Conservation (phyloP, 78 protist species). For the Dictyostelium intermedium region DNA sequence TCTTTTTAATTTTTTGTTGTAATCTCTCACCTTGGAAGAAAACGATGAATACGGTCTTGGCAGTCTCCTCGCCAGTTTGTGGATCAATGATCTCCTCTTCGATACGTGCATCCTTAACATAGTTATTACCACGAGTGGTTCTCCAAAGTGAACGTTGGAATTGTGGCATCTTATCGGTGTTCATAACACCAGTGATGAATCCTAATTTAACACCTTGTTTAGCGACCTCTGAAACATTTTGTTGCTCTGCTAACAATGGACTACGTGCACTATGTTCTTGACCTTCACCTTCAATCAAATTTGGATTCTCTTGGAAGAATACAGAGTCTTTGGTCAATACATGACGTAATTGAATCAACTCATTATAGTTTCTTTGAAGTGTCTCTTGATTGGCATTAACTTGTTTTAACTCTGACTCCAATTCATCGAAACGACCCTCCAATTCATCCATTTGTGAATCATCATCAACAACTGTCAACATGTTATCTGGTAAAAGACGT, state of each 20-base stretch:
- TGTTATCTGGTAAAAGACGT: not conserved
- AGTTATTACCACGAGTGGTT: slow-evolving; percentile 93
- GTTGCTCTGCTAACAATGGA: slow-evolving; percentile 28
- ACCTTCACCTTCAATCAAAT: slow-evolving; percentile 23
- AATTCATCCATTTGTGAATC: slow-evolving; percentile 75
- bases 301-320: slow-evolving; percentile 86
- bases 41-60: slow-evolving; percentile 87
- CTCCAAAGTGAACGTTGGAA: slow-evolving; percentile 93
- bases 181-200: slow-evolving; percentile 87
- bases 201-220: slow-evolving; percentile 77
- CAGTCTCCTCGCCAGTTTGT: slow-evolving; percentile 60
- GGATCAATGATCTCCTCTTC: slow-evolving; percentile 78
- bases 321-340: slow-evolving; percentile 79
- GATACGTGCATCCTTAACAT: slow-evolving; percentile 78
- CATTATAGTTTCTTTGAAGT: slow-evolving; percentile 75
- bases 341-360: slow-evolving; percentile 78
- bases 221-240: slow-evolving; percentile 14
- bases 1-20: slow-evolving; percentile 84
- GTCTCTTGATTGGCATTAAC: slow-evolving; percentile 82
- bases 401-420: slow-evolving; percentile 81
- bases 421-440: slow-evolving; percentile 78
- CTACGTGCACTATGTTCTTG: slow-evolving; percentile 38
- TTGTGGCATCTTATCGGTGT: slow-evolving; percentile 30
- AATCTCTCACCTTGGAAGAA: slow-evolving; percentile 91
- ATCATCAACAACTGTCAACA: slow-evolving; percentile 2